Evolutionary conservation across 2,329 filamentous ascomycete genomes (phyloP).

Genomic region (Aspergillus ochraceoroseus): DNA sequence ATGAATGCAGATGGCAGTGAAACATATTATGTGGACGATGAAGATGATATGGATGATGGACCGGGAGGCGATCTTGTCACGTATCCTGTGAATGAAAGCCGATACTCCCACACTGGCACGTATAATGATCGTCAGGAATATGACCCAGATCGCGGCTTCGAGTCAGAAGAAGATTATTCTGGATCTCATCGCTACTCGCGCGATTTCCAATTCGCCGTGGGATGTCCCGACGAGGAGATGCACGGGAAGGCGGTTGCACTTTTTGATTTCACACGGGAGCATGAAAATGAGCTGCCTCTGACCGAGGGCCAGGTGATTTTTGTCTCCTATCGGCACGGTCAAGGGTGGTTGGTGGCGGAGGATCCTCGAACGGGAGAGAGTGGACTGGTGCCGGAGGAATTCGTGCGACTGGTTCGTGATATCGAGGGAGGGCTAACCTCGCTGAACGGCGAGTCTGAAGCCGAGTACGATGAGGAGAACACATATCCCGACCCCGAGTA

Average conservation of each 20-base stretch:
- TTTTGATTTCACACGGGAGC: conserved; percentile 91
- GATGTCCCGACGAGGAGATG: conserved; percentile 93
- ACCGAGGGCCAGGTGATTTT: conserved; percentile 94
- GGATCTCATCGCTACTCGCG: conserved; percentile 71
- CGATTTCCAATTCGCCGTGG: conserved; percentile 92
- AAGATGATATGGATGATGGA: conserved; percentile 57
- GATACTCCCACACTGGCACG: conserved; percentile 49
- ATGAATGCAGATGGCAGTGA: conserved; percentile 67
- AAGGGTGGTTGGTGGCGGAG: conserved; percentile 95
- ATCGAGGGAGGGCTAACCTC: conserved; percentile 86
- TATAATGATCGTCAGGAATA: conserved; percentile 42
- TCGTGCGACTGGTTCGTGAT: conserved; percentile 84
- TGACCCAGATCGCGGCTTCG: conserved; percentile 30
- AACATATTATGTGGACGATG: conserved; percentile 68
- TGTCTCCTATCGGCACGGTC: conserved; percentile 91
- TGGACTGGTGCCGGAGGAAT: conserved; percentile 92
- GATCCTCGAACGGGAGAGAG: conserved; percentile 92
- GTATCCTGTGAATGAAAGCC: conserved; percentile 62
- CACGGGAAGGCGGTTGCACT: conserved; percentile 93
- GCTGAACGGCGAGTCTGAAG: conserved; percentile 53
- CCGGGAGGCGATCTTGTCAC: conserved; percentile 76
- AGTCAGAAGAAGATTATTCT: conserved; percentile 50
- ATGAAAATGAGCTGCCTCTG: conserved; percentile 90
- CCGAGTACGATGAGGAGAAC: conserved; percentile 46
- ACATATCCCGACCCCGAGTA: conserved; percentile 52